Evolutionary conservation across 1,284 basidiomycete genomes (phyloP).

Genomic region (Gymnopus androsaceus): DNA sequence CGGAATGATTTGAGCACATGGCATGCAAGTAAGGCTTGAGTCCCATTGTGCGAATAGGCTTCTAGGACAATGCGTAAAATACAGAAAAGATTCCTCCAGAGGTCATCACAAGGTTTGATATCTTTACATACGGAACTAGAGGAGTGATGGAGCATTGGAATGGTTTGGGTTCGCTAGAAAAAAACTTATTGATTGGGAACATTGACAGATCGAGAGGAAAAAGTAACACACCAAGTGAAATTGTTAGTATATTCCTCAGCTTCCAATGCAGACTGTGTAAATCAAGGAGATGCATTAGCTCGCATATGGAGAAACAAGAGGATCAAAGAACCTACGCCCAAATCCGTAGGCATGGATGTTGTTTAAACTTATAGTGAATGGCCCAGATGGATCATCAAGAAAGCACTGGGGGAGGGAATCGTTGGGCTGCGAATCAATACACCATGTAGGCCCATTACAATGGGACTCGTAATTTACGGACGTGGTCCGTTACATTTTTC

Average conservation of each 20-base stretch:
- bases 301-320: not conserved
- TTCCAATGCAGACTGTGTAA: constrained; percentile 6
- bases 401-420: constrained; percentile 5
- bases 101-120: not conserved
- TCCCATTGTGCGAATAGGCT: no score
- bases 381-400: not conserved
- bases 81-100: no score
- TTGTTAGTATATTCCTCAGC: not conserved
- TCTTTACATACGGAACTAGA: not conserved
- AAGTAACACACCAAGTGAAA: not conserved
- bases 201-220: not conserved
- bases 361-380: not conserved
- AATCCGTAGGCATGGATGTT: constrained; percentile 10
- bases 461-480: no score
- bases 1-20: no score
- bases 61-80: no score
- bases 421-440: constrained; percentile 2
- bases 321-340: constrained; percentile 8
- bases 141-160: not conserved
- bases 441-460: no score
- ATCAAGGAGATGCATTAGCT: no score
- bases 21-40: no score
- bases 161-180: constrained; percentile 1
- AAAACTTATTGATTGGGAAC: not conserved
- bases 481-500: no score